Evolutionary conservation across 305 asterid genomes (phyloP).

Genomic region (Fraxinus velutina): DNA sequence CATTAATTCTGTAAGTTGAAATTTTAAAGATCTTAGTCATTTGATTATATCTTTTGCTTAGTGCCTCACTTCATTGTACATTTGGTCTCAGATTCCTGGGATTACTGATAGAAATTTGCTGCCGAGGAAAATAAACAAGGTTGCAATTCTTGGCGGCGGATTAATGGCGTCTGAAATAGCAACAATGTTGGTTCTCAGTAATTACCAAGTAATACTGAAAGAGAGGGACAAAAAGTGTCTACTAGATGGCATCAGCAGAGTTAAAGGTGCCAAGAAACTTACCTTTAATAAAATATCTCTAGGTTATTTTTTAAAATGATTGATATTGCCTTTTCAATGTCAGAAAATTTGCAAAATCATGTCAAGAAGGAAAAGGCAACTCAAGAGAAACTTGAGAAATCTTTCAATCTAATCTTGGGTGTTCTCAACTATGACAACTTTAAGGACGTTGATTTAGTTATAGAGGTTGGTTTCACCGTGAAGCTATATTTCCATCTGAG

Average conservation of each 20-base stretch:
- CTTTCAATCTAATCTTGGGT: slow-evolving; percentile 40
- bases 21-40: background rate
- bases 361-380: slow-evolving; percentile 34
- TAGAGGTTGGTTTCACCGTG: slow-evolving; percentile 43
- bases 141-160: slow-evolving; percentile 59
- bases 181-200: slow-evolving; percentile 33
- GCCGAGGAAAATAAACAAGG: slow-evolving; percentile 46
- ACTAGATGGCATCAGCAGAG: slow-evolving; percentile 28
- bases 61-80: slow-evolving; percentile 5
- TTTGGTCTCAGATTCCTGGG: slow-evolving; percentile 39
- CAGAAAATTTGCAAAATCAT: slow-evolving; percentile 40
- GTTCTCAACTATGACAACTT: slow-evolving; percentile 42
- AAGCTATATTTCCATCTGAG: background rate
- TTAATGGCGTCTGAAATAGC: slow-evolving; percentile 45
- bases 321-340: slow-evolving; percentile 14
- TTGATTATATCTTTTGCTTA: slow-evolving; percentile 16
- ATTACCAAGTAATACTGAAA: slow-evolving; percentile 43
- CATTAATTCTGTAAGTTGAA: background rate
- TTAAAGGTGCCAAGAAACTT: slow-evolving; percentile 31
- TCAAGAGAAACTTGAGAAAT: slow-evolving; percentile 27
- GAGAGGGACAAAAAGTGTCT: slow-evolving; percentile 35
- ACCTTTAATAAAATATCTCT: background rate
- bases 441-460: slow-evolving; percentile 50
- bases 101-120: slow-evolving; percentile 34
- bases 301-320: background rate